A percentile compares a stretch with the other conserved stretches of the same genome.
Conservation (phyloP, 2,329 filamentous ascomycete genomes). For the Ophiognomonia clavigignenti-juglandacearum region DNA sequence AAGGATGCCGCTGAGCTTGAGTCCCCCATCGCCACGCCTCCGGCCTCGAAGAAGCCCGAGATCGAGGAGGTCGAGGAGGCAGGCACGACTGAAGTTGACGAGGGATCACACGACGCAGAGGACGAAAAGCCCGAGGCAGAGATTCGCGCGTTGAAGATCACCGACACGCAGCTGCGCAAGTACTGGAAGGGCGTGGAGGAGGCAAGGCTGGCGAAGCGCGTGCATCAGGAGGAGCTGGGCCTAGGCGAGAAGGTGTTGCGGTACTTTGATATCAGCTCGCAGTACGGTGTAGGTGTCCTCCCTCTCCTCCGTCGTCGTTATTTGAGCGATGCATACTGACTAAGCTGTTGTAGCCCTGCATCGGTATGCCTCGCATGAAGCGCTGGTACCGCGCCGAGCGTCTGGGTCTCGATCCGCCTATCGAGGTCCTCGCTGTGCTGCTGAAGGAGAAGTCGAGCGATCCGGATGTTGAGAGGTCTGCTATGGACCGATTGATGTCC, state of each 20-base stretch:
- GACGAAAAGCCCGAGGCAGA: slow-evolving; percentile 46
- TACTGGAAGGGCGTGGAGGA: slow-evolving; percentile 76
- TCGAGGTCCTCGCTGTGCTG: slow-evolving; percentile 85
- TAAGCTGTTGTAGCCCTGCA: slow-evolving; percentile 65
- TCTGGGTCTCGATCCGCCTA: slow-evolving; percentile 79
- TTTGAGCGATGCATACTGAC: not conserved
- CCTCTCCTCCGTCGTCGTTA: not conserved
- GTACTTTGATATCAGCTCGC: slow-evolving; percentile 86
- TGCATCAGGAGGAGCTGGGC: slow-evolving; percentile 72
- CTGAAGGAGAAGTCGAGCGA: slow-evolving; percentile 62
- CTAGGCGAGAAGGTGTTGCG: slow-evolving; percentile 80
- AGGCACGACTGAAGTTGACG: slow-evolving; percentile 20
- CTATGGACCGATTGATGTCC: slow-evolving; percentile 66
- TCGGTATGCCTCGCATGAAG: slow-evolving; percentile 75
- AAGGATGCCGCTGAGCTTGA: slow-evolving; percentile 25
- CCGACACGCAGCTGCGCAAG: slow-evolving; percentile 62
- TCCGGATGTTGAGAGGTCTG: slow-evolving; percentile 56
- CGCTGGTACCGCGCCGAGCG: slow-evolving; percentile 83
- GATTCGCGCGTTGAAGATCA: slow-evolving; percentile 57
- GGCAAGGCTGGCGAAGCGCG: slow-evolving; percentile 60
- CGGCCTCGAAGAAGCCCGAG: slow-evolving; percentile 21
- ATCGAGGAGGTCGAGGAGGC: slow-evolving; percentile 20
- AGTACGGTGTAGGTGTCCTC: slow-evolving; percentile 75
- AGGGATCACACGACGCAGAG: not conserved
- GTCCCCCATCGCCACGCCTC: slow-evolving; percentile 16